Evolutionary conservation across 2,329 filamentous ascomycete genomes (phyloP).

Genomic region (Microdochium bolleyi): DNA sequence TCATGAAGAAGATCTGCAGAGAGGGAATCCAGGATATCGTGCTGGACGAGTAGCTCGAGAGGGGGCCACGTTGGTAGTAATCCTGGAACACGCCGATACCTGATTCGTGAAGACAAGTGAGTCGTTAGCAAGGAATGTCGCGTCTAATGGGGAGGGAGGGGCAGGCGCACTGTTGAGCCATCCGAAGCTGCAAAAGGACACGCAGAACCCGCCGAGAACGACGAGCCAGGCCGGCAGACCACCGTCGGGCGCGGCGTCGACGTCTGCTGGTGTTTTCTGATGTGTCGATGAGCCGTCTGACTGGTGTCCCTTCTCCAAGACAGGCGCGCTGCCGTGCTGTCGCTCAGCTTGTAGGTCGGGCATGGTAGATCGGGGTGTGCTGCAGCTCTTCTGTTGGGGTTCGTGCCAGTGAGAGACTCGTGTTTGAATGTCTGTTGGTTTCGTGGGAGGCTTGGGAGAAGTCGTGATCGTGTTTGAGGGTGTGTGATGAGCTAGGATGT

Average conservation of each 20-base stretch:
- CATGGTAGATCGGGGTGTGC: too few relatives aligned
- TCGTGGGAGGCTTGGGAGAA: too few relatives aligned
- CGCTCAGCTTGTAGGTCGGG: too few relatives aligned
- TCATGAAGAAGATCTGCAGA: constrained; percentile 38
- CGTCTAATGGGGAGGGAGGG: too few relatives aligned
- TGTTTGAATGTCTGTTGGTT: too few relatives aligned
- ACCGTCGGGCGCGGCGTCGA: constrained; percentile 8
- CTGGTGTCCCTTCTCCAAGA: not conserved
- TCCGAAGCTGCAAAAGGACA: constrained; percentile 35
- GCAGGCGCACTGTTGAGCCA: constrained; percentile 35
- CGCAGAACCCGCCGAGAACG: constrained; percentile 19
- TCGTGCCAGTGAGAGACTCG: too few relatives aligned
- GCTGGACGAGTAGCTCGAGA: constrained; percentile 38
- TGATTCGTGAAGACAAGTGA: constrained; percentile 19
- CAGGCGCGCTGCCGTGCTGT: not conserved
- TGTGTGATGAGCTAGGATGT: too few relatives aligned
- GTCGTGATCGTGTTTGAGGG: too few relatives aligned
- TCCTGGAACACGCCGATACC: constrained; percentile 46
- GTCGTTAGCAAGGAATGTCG: too few relatives aligned
- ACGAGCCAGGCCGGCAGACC: constrained; percentile 13
- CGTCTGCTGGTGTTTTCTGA: not conserved
- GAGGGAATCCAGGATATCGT: constrained; percentile 54
- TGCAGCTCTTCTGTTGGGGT: too few relatives aligned
- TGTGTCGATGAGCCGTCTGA: not conserved
- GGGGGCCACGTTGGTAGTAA: constrained; percentile 43